Percentiles rank a stretch among this genome's conserved stretches.
These are phyloP conservation scores for Candida nemodendra DNA, from an alignment of 805 yeast species.

Conservation along the genomic window DNA sequence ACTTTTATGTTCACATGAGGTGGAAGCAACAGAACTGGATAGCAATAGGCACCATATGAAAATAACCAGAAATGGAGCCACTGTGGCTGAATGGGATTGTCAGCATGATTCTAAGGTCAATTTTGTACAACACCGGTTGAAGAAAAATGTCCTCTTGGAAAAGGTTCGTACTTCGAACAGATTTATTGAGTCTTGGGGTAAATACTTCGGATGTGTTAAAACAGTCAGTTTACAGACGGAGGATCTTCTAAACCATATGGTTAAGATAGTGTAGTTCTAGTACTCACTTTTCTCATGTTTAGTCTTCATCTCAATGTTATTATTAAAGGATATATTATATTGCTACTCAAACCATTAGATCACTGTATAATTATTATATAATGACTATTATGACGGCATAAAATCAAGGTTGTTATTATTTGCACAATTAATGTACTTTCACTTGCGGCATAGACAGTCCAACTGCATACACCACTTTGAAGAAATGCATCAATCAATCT, in stretches of 20 bases:
- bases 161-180: slow-evolving; percentile 18
- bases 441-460: too few species aligned
- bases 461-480: too few species aligned
- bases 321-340: too few species aligned
- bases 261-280: slow-evolving; percentile 1
- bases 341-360: too few species aligned
- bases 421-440: too few species aligned
- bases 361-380: too few species aligned
- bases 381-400: too few species aligned
- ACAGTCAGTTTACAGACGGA: slow-evolving; percentile 21
- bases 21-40: slow-evolving; percentile 5
- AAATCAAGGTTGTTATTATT: too few species aligned
- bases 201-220: slow-evolving; percentile 21
- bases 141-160: slow-evolving; percentile 15
- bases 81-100: slow-evolving; percentile 10
- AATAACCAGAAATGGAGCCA: slow-evolving; percentile 8
- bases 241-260: slow-evolving; percentile 19
- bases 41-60: slow-evolving; percentile 1
- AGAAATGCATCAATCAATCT: too few species aligned
- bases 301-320: too few species aligned
- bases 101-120: slow-evolving; percentile 3
- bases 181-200: slow-evolving; percentile 21
- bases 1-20: slow-evolving; percentile 10
- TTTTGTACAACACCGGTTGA: slow-evolving; percentile 6
- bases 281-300: neutral